Evolutionary conservation across 176 grass and related monocot genomes (phyloP).

Genomic region (Triticum urartu): DNA sequence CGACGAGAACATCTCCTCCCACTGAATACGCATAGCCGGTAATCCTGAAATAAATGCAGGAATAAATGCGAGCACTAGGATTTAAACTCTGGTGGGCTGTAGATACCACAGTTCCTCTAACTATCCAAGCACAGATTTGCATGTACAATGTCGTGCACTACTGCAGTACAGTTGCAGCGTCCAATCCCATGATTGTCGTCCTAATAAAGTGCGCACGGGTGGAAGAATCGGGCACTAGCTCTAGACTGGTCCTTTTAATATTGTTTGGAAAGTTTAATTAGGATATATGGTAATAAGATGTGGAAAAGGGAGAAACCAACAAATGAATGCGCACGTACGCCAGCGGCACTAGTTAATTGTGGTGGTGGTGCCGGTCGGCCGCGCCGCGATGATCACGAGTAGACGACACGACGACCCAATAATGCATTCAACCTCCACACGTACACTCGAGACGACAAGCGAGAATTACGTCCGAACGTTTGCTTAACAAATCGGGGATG

Average conservation of each 20-base stretch:
- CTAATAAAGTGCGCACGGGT: background rate
- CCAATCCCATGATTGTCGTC: background rate
- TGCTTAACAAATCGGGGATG: conserved; percentile 16
- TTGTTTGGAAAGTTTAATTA: background rate
- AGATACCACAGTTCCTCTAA: no score
- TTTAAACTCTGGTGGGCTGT: no score
- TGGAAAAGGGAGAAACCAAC: background rate
- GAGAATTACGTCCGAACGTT: background rate
- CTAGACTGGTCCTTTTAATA: background rate
- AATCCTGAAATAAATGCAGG: no score
- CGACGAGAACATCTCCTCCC: no score
- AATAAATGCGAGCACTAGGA: no score
- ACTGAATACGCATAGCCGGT: no score
- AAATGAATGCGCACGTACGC: conserved; percentile 37
- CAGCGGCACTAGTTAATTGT: conserved; percentile 11
- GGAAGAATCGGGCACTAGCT: background rate
- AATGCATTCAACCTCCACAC: background rate
- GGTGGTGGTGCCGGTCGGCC: background rate
- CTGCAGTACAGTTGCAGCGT: background rate
- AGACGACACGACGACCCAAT: background rate
- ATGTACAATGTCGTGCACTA: background rate
- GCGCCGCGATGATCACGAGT: background rate
- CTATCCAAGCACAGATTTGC: no score
- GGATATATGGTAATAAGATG: background rate
- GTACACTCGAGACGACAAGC: background rate